Conservation (phyloP, 2,329 filamentous ascomycete genomes). For the Verticillium tricorpus region DNA sequence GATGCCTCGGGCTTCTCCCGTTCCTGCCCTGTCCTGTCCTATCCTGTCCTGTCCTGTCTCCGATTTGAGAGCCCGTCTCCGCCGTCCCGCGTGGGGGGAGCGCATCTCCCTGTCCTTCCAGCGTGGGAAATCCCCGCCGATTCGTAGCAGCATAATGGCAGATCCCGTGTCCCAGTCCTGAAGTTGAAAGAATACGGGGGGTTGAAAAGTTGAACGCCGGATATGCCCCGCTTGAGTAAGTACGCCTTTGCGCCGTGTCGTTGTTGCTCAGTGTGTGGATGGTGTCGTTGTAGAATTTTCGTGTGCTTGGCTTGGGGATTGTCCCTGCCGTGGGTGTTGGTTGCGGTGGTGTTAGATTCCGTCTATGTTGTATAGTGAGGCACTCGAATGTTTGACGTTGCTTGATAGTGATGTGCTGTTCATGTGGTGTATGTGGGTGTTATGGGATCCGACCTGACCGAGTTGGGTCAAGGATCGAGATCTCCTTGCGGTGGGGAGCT, state of each 20-base stretch:
- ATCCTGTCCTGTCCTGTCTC: too few species aligned
- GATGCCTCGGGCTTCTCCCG: too few species aligned
- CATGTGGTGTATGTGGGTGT: too few species aligned
- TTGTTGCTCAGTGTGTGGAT: background rate
- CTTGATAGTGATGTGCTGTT: too few species aligned
- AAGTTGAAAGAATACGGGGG: too few species aligned
- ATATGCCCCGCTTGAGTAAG: background rate
- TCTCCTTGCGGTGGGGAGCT: too few species aligned
- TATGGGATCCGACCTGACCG: too few species aligned
- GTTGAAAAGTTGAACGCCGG: background rate
- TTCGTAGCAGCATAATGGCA: background rate
- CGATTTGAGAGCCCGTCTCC: too few species aligned
- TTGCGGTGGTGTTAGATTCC: background rate
- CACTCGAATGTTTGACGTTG: too few species aligned
- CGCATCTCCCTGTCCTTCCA: background rate
- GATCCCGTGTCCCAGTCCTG: background rate
- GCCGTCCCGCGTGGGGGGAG: too few species aligned
- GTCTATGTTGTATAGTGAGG: background rate
- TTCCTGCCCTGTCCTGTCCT: too few species aligned
- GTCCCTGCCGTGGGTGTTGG: background rate
- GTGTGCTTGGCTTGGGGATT: background rate
- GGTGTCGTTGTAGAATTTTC: background rate
- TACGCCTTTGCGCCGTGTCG: background rate
- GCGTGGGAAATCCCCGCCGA: background rate
- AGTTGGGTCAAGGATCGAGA: too few species aligned